Evolutionary conservation across 345 rosid genomes (phyloP), one percentile per base, ranked within the genome.

Genomic region (Ailanthus altissimus): DNA sequence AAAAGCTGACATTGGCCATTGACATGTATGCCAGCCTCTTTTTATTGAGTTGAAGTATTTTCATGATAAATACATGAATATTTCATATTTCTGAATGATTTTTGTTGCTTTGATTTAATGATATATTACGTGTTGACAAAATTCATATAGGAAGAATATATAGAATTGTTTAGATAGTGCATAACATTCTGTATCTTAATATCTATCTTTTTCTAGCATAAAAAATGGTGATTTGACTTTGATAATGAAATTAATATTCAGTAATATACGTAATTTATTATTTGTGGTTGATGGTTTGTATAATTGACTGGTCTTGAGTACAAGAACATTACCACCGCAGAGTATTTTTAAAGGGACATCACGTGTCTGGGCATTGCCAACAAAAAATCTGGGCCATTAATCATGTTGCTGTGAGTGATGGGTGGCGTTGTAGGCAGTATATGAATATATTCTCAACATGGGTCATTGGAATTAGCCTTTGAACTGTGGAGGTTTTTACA

Each of bases 381-480:
- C 16, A 18, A 16, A 63, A 66, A 43, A 18, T 66, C 13, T 43
- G 25, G 49, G 51, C 21, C 14, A 43, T 43, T 66, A 38, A 15
- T 1, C 8, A 6, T 20, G 18, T 67, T 67, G 26, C 4, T 43
- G 32, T 64, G 46, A 38, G 49, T 64, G 28, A 2, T 20, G 4
- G 51, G 4, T n/a, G 14, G 11, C 4, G 32, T 16, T 7, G 21
- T 12, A n/a, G n/a, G 21, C 2, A 20, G 12, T 42, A 23, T 21
- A 7, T n/a, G 75, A 32, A n/a, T 38, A 36, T n/a, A 56, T 70
- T 70, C 47, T 5, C 21, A 26, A 70, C 16, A 32, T 2, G 14
- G 43, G 5, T 69, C 32, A n/a, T 53, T 53, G 32, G 18, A 70
- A 40, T 68, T 68, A 68, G 26, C 46, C 74, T 65, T 66, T 66